Conservation (phyloP, 495 filamentous ascomycete species). For the Eremomyces bilateralis region DNA sequence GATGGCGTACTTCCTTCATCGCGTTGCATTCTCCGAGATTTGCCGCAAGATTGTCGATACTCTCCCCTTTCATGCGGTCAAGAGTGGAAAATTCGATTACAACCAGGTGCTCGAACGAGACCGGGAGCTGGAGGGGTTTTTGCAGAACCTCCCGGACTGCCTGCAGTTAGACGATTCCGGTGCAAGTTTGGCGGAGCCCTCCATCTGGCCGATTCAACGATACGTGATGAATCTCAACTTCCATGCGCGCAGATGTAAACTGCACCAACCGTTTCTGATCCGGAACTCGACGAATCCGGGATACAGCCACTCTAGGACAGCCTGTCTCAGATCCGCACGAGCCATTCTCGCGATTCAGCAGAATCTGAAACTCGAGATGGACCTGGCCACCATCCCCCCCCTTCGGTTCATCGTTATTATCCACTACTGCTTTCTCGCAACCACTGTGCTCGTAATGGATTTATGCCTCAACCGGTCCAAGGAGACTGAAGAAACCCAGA, state of each 20-base stretch:
- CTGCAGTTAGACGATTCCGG: background rate
- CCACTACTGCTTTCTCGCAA: background rate
- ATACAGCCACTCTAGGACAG: background rate
- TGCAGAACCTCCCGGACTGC: background rate
- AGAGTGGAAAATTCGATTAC: background rate
- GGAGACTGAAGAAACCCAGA: background rate
- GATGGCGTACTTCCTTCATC: background rate
- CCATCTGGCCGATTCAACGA: background rate
- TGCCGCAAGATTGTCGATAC: background rate
- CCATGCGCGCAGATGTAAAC: background rate
- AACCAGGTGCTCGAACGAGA: background rate
- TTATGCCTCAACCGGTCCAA: background rate
- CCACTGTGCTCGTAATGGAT: background rate
- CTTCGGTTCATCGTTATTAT: background rate
- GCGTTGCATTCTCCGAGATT: background rate
- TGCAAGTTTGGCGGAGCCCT: background rate
- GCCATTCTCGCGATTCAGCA: background rate
- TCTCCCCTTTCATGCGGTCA: background rate
- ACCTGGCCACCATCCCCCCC: background rate
- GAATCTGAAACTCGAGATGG: background rate
- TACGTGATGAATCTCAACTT: background rate
- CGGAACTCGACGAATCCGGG: background rate
- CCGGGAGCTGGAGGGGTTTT: background rate
- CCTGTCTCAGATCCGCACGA: background rate
- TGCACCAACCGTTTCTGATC: background rate